These are phyloP conservation scores for Cordyceps cicadae DNA, from an alignment of 2,329 filamentous ascomycete genomes.

Conservation along the genomic window DNA sequence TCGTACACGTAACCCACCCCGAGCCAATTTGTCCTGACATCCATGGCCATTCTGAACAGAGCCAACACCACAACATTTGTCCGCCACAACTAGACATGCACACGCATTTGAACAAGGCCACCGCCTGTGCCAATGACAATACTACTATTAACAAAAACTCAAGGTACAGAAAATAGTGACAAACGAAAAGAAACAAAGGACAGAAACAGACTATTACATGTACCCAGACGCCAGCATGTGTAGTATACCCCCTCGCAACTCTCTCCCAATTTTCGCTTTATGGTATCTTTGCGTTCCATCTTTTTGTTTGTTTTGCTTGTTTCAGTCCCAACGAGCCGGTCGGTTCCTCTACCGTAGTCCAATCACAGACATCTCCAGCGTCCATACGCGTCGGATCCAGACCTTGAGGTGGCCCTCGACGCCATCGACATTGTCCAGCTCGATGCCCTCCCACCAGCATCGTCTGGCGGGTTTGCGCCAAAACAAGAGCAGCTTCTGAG, in stretches of 20 bases:
- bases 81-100: background rate
- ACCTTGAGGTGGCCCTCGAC: slow-evolving; percentile 90
- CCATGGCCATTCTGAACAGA: background rate
- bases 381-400: slow-evolving; percentile 98
- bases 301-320: background rate
- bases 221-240: slow-evolving; percentile 10
- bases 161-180: background rate
- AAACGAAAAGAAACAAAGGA: slow-evolving; percentile 2
- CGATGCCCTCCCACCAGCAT: slow-evolving; percentile 99
- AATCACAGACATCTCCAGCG: slow-evolving; percentile 94
- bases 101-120: background rate
- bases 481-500: slow-evolving; percentile 93
- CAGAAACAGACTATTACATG: slow-evolving; percentile 8
- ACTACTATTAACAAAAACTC: background rate
- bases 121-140: background rate
- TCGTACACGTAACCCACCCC: no score
- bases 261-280: slow-evolving; percentile 1
- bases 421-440: slow-evolving; percentile 80
- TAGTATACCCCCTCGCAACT: background rate
- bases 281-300: slow-evolving; percentile 3
- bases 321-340: background rate
- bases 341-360: slow-evolving; percentile 55
- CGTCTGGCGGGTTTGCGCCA: slow-evolving; percentile 94
- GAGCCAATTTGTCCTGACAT: no score
- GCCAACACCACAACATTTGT: background rate